Evolutionary conservation across 345 rosid genomes (phyloP).

Genomic region (Citrus australasica): DNA sequence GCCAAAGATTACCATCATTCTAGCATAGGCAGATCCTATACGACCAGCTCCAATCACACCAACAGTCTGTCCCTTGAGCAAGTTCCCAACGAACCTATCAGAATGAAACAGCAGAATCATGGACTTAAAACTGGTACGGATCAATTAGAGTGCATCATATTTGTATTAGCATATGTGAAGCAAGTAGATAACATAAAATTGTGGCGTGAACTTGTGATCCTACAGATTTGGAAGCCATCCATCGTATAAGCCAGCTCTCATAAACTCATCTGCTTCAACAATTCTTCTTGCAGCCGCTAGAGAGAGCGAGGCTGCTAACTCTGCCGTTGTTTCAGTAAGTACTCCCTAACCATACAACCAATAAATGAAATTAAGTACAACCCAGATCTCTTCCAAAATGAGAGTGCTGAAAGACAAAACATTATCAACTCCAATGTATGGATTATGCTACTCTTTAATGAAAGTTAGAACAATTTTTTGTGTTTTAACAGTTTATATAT

Average conservation of each 20-base stretch:
- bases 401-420: not conserved
- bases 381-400: not conserved
- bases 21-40: slow-evolving; percentile 96
- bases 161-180: not conserved
- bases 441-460: not conserved
- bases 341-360: slow-evolving; percentile 59
- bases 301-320: slow-evolving; percentile 92
- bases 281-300: slow-evolving; percentile 91
- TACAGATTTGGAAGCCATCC: slow-evolving; percentile 98
- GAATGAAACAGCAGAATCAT: not conserved
- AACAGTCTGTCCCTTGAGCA: slow-evolving; percentile 96
- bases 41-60: slow-evolving; percentile 99
- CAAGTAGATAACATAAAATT: not conserved
- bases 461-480: not conserved
- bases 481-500: no score
- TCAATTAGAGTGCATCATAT: not conserved
- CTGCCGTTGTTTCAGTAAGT: slow-evolving; percentile 95
- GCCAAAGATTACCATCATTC: slow-evolving; percentile 76
- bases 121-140: not conserved
- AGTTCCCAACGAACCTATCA: slow-evolving; percentile 84
- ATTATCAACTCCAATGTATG: not conserved
- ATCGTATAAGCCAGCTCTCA: slow-evolving; percentile 93
- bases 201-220: not conserved
- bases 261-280: slow-evolving; percentile 93
- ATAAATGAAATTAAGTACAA: not conserved